phyloP scores from a whole-genome alignment of 306 rosid genomes.

The Crotalaria pallida region DNA sequence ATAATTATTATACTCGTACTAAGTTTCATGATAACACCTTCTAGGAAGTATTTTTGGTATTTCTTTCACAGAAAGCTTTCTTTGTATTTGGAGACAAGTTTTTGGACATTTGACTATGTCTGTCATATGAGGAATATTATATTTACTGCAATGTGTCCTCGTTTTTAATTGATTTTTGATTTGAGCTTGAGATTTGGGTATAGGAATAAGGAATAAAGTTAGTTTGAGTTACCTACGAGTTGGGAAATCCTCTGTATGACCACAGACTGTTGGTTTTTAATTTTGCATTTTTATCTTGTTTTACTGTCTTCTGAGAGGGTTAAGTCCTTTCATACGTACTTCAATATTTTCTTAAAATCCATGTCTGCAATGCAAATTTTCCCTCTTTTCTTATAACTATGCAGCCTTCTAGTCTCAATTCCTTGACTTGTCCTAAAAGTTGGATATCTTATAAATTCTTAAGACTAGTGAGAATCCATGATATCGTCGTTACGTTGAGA shows the following conservation, averaged over 20 bases:
- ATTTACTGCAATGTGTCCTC: background rate
- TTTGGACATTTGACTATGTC: background rate
- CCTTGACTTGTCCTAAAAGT: background rate
- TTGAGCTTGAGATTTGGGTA: background rate
- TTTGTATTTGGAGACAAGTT: background rate
- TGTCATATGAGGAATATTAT: background rate
- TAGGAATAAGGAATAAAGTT: background rate
- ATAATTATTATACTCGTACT: background rate
- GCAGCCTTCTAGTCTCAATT: background rate
- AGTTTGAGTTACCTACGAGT: background rate
- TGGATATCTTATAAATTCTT: background rate
- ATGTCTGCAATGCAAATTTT: background rate
- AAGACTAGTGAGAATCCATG: background rate
- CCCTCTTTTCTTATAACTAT: background rate
- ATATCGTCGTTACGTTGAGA: background rate
- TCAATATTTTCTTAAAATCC: background rate
- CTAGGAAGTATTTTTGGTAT: background rate
- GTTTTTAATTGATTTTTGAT: background rate
- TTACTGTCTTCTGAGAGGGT: background rate
- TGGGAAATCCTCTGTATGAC: background rate
- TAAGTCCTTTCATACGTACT: background rate
- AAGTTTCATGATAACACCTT: background rate
- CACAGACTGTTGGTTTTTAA: background rate
- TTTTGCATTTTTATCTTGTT: background rate
- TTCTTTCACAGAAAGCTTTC: background rate